Conservation (phyloP, 2,329 filamentous ascomycete genomes). For the Chrysoporthe austroafricana region DNA sequence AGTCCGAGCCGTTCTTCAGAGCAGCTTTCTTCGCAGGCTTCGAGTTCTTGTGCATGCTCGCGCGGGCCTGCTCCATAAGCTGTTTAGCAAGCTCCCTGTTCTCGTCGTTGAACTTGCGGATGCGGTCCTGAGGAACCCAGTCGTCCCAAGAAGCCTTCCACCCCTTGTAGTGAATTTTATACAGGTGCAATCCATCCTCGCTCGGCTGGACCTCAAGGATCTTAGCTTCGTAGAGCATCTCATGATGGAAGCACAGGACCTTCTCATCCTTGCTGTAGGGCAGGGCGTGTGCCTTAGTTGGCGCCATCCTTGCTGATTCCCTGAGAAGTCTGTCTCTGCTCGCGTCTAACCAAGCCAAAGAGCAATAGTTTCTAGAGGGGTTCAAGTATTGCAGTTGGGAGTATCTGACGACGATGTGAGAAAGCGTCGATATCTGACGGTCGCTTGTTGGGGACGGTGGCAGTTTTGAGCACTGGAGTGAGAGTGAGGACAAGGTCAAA, state of each 20-base stretch:
- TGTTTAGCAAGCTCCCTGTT: conserved; percentile 86
- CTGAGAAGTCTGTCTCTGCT: not conserved
- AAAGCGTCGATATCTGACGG: not conserved
- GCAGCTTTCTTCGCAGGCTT: conserved; percentile 46
- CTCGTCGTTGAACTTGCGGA: conserved; percentile 92
- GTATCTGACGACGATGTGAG: not conserved
- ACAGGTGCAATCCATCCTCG: conserved; percentile 76
- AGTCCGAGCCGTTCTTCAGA: conserved; percentile 60
- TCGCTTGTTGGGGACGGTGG: not conserved
- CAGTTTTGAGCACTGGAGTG: conserved; percentile 4
- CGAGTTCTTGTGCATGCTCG: conserved; percentile 53
- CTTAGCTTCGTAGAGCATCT: conserved; percentile 97
- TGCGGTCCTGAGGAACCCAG: conserved; percentile 92
- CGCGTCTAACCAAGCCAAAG: not conserved
- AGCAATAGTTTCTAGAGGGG: not conserved
- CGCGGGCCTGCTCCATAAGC: conserved; percentile 70
- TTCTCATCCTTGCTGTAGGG: conserved; percentile 80
- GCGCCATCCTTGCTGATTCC: conserved; percentile 39
- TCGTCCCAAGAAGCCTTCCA: conserved; percentile 99
- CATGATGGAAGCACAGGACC: conserved; percentile 95
- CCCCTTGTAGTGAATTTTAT: conserved; percentile 97
- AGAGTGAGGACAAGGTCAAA: conserved; percentile 14
- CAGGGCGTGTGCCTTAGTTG: conserved; percentile 48
- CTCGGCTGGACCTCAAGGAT: conserved; percentile 77
- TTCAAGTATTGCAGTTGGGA: not conserved